Base-by-base conservation (phyloP, 2,329 filamentous ascomycete genomes). In the Hymenoscyphus repandus region DNA sequence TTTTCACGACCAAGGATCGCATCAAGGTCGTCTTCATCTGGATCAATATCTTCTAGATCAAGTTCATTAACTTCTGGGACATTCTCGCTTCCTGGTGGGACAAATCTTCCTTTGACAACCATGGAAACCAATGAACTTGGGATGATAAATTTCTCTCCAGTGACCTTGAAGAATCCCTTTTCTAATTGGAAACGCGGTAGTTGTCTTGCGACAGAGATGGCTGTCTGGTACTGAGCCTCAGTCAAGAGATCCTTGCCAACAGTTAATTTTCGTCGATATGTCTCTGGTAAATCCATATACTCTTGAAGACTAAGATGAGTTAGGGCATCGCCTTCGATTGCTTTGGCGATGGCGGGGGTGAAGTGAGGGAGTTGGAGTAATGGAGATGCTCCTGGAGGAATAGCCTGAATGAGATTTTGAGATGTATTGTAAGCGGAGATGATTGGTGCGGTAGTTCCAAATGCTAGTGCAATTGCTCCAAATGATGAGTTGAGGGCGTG, bases 121-220 rank as follows among this genome's bases (percentile, higher is more conserved):
- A 99, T 85, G 55, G 91, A 92, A 18, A 97, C 92, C 34, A 99
- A 79, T 50, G 90, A 95, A 52, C 87, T 89, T 6, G 93, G 91
- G 31, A 92, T 95, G 64, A 99, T 89, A 68, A 86, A 87, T 59
- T 87, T 88, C 72, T 99, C 95, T 66, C 93, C 93, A 47, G 90
- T 85, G 41, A 99, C 95, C 76, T 99, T 99, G 82, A 99, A 99
- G 72, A 96, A 99, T 6, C 90, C 89, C 72, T 90, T 95, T 64
- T 90, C 89, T 10, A 99, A 83, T 51, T 87, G 80, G 49, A 99
- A 77, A 57, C 83, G 80, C 1, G 93, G 93, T 27, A 99, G 77
- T 70, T 96, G 89, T 61, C 83, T 82, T 27, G 90, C 91, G 30
- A 96, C 86, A 42, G 72, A 71, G 53, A 96, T 76, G 34, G 86